Conservation (phyloP, 345 rosid species). For the Syzygium aqueum region DNA sequence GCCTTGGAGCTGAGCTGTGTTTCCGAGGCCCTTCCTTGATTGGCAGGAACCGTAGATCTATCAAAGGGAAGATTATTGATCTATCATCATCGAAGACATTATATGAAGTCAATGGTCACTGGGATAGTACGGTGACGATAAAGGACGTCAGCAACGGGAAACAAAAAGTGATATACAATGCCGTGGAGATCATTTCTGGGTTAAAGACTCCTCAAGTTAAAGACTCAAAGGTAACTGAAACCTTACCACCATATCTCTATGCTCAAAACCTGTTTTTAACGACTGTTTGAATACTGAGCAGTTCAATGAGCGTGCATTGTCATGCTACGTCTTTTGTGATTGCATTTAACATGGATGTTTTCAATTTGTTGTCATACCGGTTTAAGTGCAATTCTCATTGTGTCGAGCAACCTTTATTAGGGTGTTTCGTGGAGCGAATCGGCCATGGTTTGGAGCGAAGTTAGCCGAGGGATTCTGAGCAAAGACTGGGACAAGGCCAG, state of each 20-base stretch:
- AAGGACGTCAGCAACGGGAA: conserved; percentile 46
- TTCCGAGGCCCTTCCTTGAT: conserved; percentile 29
- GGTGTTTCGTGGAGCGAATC: conserved; percentile 55
- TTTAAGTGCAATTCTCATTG: neutral
- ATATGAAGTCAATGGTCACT: conserved; percentile 52
- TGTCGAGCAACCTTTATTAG: conserved; percentile 14
- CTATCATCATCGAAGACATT: conserved; percentile 31
- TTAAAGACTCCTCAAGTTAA: conserved; percentile 51
- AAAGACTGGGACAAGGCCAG: conserved; percentile 69
- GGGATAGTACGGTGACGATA: conserved; percentile 63
- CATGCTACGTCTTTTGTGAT: neutral
- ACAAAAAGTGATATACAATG: conserved; percentile 46
- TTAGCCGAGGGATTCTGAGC: conserved; percentile 44
- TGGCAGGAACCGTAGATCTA: conserved; percentile 29
- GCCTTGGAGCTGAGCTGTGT: conserved; percentile 51
- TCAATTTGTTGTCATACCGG: neutral
- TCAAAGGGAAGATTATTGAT: conserved; percentile 59
- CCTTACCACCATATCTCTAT: neutral
- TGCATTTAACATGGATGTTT: neutral
- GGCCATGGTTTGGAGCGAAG: conserved; percentile 57
- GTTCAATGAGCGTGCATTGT: neutral
- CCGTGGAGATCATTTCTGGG: conserved; percentile 36
- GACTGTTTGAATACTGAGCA: neutral
- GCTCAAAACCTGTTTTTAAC: neutral
- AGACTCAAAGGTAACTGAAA: conserved; percentile 39